These are phyloP conservation scores for Paramecium sexaurelia DNA, from an alignment of 73 alveolate genomes.

Conservation along the genomic window DNA sequence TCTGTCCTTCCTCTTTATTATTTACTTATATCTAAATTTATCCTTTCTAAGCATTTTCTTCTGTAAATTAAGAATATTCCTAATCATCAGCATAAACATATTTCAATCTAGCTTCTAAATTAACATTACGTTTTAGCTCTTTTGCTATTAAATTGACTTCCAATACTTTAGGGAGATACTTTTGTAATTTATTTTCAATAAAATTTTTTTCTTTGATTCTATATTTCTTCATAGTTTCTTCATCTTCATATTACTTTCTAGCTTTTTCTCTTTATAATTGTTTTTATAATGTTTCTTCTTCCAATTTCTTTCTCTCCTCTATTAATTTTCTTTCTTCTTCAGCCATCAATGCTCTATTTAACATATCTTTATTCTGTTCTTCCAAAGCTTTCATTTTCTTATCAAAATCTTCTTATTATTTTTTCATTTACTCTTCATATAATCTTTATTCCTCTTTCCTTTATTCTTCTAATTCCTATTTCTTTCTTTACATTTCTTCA, in stretches of 20 bases:
- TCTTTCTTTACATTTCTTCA: slow-evolving; percentile 56
- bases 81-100: slow-evolving; percentile 70
- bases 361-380: neutral
- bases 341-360: neutral
- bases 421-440: slow-evolving; percentile 41
- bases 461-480: slow-evolving; percentile 55
- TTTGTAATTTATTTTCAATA: slow-evolving; percentile 56
- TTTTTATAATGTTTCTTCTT: slow-evolving; percentile 52
- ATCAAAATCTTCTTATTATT: slow-evolving; percentile 61
- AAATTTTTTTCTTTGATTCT: slow-evolving; percentile 55
- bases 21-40: slow-evolving; percentile 77
- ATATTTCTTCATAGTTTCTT: slow-evolving; percentile 55
- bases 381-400: neutral
- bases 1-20: slow-evolving; percentile 91
- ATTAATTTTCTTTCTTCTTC: slow-evolving; percentile 57
- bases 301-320: slow-evolving; percentile 39
- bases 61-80: slow-evolving; percentile 70
- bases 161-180: slow-evolving; percentile 71
- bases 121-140: slow-evolving; percentile 75
- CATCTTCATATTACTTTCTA: slow-evolving; percentile 49
- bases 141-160: slow-evolving; percentile 80
- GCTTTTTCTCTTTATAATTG: slow-evolving; percentile 51
- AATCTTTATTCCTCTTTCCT: slow-evolving; percentile 54
- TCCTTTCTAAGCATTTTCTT: neutral
- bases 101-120: slow-evolving; percentile 64